phyloP scores from a whole-genome alignment of 495 filamentous ascomycete genomes.

The Annulohypoxylon bovei region DNA sequence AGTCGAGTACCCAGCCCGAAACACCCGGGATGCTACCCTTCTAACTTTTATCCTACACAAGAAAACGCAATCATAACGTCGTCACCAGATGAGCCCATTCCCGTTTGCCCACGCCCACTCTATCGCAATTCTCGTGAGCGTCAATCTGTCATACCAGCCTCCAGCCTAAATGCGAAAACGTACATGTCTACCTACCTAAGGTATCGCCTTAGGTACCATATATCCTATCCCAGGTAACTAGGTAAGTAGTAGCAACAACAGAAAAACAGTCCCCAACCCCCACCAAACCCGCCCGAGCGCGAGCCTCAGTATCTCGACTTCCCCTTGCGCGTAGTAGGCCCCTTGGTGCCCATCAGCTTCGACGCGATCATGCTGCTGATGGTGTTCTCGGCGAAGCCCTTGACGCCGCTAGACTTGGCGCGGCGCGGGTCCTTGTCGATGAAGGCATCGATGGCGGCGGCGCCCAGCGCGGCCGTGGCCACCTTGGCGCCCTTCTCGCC shows the following conservation, averaged over 20 bases:
- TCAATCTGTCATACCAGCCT: background rate
- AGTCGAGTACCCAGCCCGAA: slow-evolving; percentile 7
- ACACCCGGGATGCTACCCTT: slow-evolving; percentile 27
- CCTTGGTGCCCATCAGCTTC: slow-evolving; percentile 39
- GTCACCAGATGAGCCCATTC: background rate
- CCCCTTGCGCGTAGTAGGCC: slow-evolving; percentile 1
- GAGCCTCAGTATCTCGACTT: slow-evolving; percentile 14
- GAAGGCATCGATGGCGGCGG: slow-evolving; percentile 51
- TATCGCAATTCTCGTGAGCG: background rate
- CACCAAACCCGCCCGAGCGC: no score
- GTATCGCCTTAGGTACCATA: background rate
- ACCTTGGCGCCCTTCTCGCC: slow-evolving; percentile 53
- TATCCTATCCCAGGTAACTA: background rate
- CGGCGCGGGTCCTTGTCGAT: slow-evolving; percentile 45
- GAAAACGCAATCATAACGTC: slow-evolving; percentile 22
- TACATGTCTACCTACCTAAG: background rate
- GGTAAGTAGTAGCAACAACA: no score
- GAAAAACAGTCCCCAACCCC: no score
- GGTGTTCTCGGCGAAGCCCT: slow-evolving; percentile 44
- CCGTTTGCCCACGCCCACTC: background rate
- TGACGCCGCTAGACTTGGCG: slow-evolving; percentile 36
- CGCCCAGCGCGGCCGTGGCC: slow-evolving; percentile 55
- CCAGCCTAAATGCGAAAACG: background rate
- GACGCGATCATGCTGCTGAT: slow-evolving; percentile 45
- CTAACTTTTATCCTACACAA: slow-evolving; percentile 8